A percentile compares a stretch with the other conserved stretches of the same genome.
These are phyloP conservation scores for Tulasnella sp. DNA, from an alignment of 768 basidiomycete species.

Conservation along the genomic window DNA sequence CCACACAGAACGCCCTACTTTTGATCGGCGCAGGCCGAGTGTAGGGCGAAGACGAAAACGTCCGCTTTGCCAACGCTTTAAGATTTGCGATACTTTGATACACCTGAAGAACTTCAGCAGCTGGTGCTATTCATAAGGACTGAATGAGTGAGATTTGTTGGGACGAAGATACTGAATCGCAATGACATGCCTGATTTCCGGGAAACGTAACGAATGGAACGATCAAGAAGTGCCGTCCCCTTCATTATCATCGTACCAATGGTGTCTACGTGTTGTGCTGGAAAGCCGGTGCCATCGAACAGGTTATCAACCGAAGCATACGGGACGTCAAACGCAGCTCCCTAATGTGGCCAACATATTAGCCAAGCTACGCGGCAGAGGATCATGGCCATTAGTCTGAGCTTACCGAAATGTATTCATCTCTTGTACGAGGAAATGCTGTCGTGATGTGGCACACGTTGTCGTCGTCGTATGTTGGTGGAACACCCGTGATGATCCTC, in stretches of 20 bases:
- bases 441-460: constrained; percentile 14
- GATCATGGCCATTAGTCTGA: not conserved
- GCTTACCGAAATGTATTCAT: constrained; percentile 26
- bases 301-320: constrained; percentile 7
- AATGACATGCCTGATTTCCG: not conserved
- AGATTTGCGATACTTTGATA: not conserved
- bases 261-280: not conserved
- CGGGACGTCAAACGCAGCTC: not conserved
- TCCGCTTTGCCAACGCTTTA: not conserved
- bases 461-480: not conserved
- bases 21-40: not conserved
- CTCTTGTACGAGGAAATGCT: constrained; percentile 22
- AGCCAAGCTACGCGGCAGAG: not conserved
- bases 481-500: not conserved
- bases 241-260: constrained; percentile 3
- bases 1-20: not conserved
- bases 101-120: not conserved
- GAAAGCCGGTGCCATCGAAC: not conserved
- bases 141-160: not conserved
- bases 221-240: constrained; percentile 1
- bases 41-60: not conserved
- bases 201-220: not conserved
- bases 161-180: not conserved
- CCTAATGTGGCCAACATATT: not conserved
- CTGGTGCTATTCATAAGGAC: not conserved